Evolutionary conservation across 768 basidiomycete species (phyloP), one percentile per base, ranked within the genome.

Genomic region (Mycena filopes): DNA sequence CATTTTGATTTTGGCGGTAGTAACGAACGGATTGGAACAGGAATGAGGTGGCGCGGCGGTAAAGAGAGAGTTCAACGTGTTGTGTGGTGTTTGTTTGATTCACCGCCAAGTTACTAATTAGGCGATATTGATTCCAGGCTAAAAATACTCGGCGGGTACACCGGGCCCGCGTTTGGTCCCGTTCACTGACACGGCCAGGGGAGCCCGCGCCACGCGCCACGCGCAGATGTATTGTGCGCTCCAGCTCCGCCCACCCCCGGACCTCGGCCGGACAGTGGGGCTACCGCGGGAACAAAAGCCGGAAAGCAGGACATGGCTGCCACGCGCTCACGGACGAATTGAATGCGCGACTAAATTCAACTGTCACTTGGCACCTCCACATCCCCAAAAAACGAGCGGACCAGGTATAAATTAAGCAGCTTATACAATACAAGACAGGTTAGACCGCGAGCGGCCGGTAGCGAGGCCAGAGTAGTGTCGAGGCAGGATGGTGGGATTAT

Each of bases 381-480:
- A 36, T 11, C 36, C 15, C 33, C 33, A 33, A 12, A 33, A 33
- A 36, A 36, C 3, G 36, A 36, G 46, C 46, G 26, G 25, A 9
- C 9, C 26, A 54, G 8, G 4, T 7, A 45, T 61, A 61, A 60
- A 61, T 61, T 61, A 61, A n/a, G 20, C n/a, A 21, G 33, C 5
- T 43, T n/a, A n/a, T n/a, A n/a, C n/a, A n/a, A 25, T 54, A 61
- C 42, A 61, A 25, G 54, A 61, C 41, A 51, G 43, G 48, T 31
- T 60, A 9, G 11, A 6, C 7, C 20, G 5, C 20, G 25, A 8
- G 49, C 42, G 49, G 29, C 28, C 9, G 18, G 36, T 12, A 42
- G 9, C 18, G 26, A 41, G 26, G 31, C 16, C 25, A 23, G 33
- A 2, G 10, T n/a, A n/a, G n/a, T n/a, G 33, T 10, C 11, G 11